These are phyloP conservation scores for Botryosphaeria dothidea DNA, from an alignment of 2,329 filamentous ascomycete genomes.

Conservation along the genomic window DNA sequence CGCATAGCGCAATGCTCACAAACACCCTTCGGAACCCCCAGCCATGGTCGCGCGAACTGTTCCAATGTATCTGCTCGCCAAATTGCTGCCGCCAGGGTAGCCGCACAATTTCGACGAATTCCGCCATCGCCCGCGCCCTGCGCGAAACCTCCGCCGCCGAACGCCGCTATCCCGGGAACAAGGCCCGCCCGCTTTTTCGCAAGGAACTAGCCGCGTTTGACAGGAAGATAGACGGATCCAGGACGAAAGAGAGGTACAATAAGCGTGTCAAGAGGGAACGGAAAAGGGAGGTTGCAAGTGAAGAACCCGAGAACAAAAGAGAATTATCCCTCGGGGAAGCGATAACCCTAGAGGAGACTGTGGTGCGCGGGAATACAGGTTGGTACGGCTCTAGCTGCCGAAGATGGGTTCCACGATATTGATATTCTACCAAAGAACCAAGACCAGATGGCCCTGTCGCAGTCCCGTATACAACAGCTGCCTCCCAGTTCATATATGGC, in stretches of 20 bases:
- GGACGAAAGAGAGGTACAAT: too few species aligned
- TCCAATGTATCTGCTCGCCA: not conserved
- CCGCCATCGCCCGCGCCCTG: constrained; percentile 69
- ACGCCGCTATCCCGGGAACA: not conserved
- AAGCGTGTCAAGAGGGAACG: too few species aligned
- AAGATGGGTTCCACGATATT: not conserved
- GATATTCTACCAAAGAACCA: not conserved
- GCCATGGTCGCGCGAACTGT: not conserved
- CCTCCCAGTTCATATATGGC: constrained; percentile 90
- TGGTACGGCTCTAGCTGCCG: not conserved
- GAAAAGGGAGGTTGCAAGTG: too few species aligned
- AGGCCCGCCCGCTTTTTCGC: not conserved
- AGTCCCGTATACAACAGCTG: constrained; percentile 72
- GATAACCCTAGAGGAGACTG: not conserved
- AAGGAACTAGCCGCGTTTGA: not conserved
- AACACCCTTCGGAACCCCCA: not conserved
- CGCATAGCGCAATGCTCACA: not conserved
- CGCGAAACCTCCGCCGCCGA: constrained; percentile 39
- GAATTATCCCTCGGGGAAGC: not conserved
- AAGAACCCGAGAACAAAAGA: not conserved
- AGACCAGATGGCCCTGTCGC: not conserved
- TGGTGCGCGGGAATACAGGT: not conserved
- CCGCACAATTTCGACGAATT: constrained; percentile 60
- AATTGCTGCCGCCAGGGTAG: not conserved
- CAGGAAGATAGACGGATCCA: not conserved